Percentiles rank a stretch among this genome's conserved stretches.
phyloP scores from a whole-genome alignment of 1,284 basidiomycete genomes.

The Cryptococcus maquisensis region DNA sequence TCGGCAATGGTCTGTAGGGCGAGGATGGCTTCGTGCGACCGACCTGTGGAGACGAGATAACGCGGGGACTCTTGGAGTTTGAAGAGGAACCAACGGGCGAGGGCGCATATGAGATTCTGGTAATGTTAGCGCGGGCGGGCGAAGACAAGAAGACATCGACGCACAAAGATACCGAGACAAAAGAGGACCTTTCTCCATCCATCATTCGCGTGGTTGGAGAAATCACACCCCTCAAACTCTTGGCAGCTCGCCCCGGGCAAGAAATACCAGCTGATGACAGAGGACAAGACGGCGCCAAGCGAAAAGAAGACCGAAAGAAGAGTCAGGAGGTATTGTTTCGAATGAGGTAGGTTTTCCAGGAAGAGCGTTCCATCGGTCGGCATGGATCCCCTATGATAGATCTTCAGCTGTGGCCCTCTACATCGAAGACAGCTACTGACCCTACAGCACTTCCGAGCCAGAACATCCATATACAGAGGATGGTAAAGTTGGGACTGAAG shows the following conservation, averaged over 20 bases:
- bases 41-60: slow-evolving; percentile 78
- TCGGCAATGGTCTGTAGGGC: slow-evolving; percentile 74
- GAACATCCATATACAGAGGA: slow-evolving; percentile 75
- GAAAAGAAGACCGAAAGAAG: slow-evolving; percentile 96
- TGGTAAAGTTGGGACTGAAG: slow-evolving; percentile 65
- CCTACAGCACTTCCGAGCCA: slow-evolving; percentile 80
- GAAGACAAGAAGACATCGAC: slow-evolving; percentile 30
- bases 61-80: slow-evolving; percentile 87
- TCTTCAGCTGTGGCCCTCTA: background rate
- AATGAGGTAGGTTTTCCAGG: slow-evolving; percentile 87
- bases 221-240: slow-evolving; percentile 50
- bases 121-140: background rate
- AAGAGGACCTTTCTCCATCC: slow-evolving; percentile 84
- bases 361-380: slow-evolving; percentile 93
- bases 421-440: slow-evolving; percentile 16
- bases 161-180: slow-evolving; percentile 65
- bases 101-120: slow-evolving; percentile 81
- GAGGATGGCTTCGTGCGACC: slow-evolving; percentile 73
- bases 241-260: slow-evolving; percentile 73
- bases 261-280: slow-evolving; percentile 69
- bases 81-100: slow-evolving; percentile 82
- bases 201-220: slow-evolving; percentile 60
- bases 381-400: slow-evolving; percentile 62
- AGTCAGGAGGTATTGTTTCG: slow-evolving; percentile 87
- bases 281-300: slow-evolving; percentile 77